Evolutionary conservation across 805 yeast genomes (phyloP).

Genomic region (Wickerhamiella lipophila): DNA sequence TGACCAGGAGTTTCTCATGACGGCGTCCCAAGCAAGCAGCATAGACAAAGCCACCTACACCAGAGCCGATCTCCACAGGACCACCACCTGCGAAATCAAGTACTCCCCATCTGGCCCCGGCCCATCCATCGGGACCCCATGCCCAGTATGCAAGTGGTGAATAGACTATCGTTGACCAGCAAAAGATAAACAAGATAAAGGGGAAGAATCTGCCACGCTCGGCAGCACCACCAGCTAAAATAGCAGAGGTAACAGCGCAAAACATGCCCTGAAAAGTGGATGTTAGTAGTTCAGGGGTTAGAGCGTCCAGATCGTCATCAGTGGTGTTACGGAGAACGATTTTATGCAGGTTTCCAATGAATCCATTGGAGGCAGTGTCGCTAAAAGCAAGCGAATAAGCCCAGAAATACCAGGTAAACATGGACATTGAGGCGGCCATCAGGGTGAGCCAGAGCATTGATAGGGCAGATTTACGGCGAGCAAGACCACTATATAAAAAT

Average conservation of each 20-base stretch:
- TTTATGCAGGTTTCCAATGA: constrained; percentile 72
- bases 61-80: constrained; percentile 86
- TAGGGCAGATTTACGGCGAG: constrained; percentile 79
- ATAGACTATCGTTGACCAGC: constrained; percentile 86
- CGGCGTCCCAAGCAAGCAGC: constrained; percentile 47
- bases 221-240: constrained; percentile 82
- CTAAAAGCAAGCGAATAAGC: constrained; percentile 91
- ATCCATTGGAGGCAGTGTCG: constrained; percentile 62
- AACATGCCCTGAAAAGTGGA: constrained; percentile 87
- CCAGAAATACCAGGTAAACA: constrained; percentile 95
- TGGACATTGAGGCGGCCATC: constrained; percentile 58
- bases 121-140: constrained; percentile 94
- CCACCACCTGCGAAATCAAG: constrained; percentile 98
- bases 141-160: constrained; percentile 94
- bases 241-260: constrained; percentile 80
- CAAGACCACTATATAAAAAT: constrained; percentile 80
- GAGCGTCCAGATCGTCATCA: constrained; percentile 33
- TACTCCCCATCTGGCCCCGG: constrained; percentile 69
- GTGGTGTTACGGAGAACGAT: constrained; percentile 71
- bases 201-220: constrained; percentile 89
- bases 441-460: constrained; percentile 73
- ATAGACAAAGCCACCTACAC: constrained; percentile 73
- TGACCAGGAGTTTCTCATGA: constrained; percentile 59
- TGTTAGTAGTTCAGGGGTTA: constrained; percentile 72
- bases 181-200: constrained; percentile 62